A percentile compares a stretch with the other conserved stretches of the same genome.
Evolutionary conservation across 1,284 basidiomycete genomes (phyloP).

Genomic region (Afroboletus lepidellus): DNA sequence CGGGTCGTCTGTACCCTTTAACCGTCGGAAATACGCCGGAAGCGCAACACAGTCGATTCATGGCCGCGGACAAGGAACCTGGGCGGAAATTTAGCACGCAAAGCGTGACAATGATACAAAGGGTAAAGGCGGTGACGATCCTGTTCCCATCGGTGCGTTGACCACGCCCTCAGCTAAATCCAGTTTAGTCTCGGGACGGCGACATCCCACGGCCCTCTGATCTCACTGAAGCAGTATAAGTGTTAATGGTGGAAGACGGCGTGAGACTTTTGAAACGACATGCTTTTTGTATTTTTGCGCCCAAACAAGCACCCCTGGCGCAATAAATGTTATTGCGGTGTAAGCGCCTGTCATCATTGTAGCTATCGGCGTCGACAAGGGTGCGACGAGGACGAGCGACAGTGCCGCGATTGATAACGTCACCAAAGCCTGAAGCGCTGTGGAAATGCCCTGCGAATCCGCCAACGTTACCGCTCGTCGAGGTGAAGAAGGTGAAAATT

Average conservation of each 20-base stretch:
- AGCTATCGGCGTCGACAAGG: slow-evolving; percentile 53
- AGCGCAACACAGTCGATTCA: slow-evolving; percentile 6
- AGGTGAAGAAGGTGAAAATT: slow-evolving; percentile 26
- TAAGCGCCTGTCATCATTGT: slow-evolving; percentile 51
- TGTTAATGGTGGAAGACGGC: slow-evolving; percentile 26
- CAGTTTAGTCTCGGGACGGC: slow-evolving; percentile 58
- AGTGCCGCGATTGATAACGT: slow-evolving; percentile 49
- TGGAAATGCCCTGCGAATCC: slow-evolving; percentile 43
- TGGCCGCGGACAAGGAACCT: slow-evolving; percentile 28
- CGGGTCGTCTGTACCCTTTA: slow-evolving; percentile 4
- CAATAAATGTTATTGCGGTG: slow-evolving; percentile 62
- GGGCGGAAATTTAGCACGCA: slow-evolving; percentile 28
- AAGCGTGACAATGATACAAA: slow-evolving; percentile 14
- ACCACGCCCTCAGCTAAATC: slow-evolving; percentile 30
- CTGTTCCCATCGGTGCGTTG: slow-evolving; percentile 27
- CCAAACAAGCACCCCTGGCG: slow-evolving; percentile 73
- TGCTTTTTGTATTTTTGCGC: slow-evolving; percentile 84
- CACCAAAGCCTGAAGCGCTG: slow-evolving; percentile 45
- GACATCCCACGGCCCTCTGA: slow-evolving; percentile 52
- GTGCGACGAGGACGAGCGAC: slow-evolving; percentile 51
- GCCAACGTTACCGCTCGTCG: slow-evolving; percentile 18
- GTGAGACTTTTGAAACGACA: slow-evolving; percentile 26
- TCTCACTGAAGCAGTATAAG: slow-evolving; percentile 37
- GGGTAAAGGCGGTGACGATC: slow-evolving; percentile 29
- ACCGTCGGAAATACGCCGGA: slow-evolving; percentile 15